A percentile compares a stretch with the other conserved stretches of the same genome.
phyloP scores from a whole-genome alignment of 2,329 filamentous ascomycete species.

The Trichoderma koningiopsis region DNA sequence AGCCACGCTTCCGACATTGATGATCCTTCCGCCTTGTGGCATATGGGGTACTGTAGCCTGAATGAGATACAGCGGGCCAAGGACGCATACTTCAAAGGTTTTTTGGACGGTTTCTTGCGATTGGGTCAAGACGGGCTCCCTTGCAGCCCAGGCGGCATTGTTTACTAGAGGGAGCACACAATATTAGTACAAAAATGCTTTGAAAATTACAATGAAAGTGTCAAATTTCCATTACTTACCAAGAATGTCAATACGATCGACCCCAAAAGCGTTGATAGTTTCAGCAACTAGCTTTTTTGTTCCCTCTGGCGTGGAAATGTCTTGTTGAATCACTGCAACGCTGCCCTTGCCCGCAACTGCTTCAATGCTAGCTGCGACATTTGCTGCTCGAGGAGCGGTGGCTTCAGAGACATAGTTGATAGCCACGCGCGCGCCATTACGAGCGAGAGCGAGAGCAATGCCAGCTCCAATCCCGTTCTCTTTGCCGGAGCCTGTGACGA shows the following conservation, averaged over 20 bases:
- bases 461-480: slow-evolving; percentile 46
- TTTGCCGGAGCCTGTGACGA: slow-evolving; percentile 47
- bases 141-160: slow-evolving; percentile 16
- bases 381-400: slow-evolving; percentile 34
- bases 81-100: slow-evolving; percentile 1
- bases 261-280: not conserved
- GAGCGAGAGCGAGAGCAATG: slow-evolving; percentile 41
- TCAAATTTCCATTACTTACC: not conserved
- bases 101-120: not conserved
- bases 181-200: not conserved
- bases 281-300: slow-evolving; percentile 2
- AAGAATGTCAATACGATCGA: slow-evolving; percentile 17
- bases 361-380: not conserved
- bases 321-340: not conserved
- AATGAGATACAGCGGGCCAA: slow-evolving; percentile 13
- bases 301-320: not conserved
- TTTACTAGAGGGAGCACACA: not conserved
- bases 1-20: slow-evolving; percentile 17
- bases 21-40: slow-evolving; percentile 1
- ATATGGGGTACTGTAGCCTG: slow-evolving; percentile 13
- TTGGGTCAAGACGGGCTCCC: not conserved
- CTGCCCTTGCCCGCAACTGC: slow-evolving; percentile 4
- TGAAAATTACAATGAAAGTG: too few species aligned
- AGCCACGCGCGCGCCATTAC: slow-evolving; percentile 43
- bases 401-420: slow-evolving; percentile 44